Evolutionary conservation across 1,284 basidiomycete genomes (phyloP).

Genomic region (Cystobasidium slooffiae): DNA sequence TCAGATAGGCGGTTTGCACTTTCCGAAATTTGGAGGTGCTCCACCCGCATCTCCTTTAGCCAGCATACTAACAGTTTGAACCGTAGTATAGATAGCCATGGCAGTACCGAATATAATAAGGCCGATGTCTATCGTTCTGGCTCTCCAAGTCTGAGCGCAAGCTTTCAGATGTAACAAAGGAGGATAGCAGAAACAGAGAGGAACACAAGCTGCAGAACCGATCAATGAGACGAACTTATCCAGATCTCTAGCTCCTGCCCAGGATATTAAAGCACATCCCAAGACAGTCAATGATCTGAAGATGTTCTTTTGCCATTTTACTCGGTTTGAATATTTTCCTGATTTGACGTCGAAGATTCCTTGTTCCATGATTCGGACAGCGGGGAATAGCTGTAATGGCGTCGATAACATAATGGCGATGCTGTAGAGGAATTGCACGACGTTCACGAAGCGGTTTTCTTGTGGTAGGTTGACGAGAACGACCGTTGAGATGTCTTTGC

Average conservation of each 20-base stretch:
- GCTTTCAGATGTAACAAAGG: slow-evolving; percentile 92
- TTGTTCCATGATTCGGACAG: slow-evolving; percentile 94
- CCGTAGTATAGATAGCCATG: slow-evolving; percentile 83
- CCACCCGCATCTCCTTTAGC: slow-evolving; percentile 12
- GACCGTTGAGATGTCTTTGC: slow-evolving; percentile 73
- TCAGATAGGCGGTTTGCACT: slow-evolving; percentile 29
- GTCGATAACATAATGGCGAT: slow-evolving; percentile 91
- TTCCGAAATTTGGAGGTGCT: slow-evolving; percentile 38
- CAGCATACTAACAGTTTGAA: slow-evolving; percentile 66
- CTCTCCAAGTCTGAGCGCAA: slow-evolving; percentile 70
- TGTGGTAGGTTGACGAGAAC: slow-evolving; percentile 92
- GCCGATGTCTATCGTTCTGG: slow-evolving; percentile 74
- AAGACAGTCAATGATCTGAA: slow-evolving; percentile 81
- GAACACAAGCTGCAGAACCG: slow-evolving; percentile 92
- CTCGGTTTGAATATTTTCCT: slow-evolving; percentile 71
- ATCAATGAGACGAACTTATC: slow-evolving; percentile 97
- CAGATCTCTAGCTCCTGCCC: slow-evolving; percentile 82
- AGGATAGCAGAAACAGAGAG: slow-evolving; percentile 74
- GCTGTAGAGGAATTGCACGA: slow-evolving; percentile 68
- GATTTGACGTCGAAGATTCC: slow-evolving; percentile 76
- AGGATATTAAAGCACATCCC: slow-evolving; percentile 75
- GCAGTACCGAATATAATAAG: slow-evolving; percentile 79
- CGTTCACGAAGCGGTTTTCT: slow-evolving; percentile 83
- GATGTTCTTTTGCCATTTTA: slow-evolving; percentile 84
- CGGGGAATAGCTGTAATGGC: slow-evolving; percentile 80